Conservation (phyloP, 1,284 basidiomycete species). For the Anthracocystis walkeri region DNA sequence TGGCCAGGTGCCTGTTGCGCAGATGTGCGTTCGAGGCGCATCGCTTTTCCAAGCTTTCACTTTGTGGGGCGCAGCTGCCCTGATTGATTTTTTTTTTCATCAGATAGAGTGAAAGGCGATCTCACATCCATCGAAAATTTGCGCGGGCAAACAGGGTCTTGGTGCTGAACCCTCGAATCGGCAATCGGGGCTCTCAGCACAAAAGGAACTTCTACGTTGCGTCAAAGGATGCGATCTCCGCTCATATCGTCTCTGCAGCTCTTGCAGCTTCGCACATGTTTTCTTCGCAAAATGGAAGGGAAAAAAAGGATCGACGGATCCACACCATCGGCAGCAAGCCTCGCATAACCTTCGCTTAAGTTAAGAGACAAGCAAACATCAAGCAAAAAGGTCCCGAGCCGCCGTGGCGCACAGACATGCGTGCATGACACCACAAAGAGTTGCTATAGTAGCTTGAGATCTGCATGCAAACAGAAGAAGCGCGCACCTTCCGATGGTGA, state of each 20-base stretch:
- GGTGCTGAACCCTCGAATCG: conserved; percentile 3
- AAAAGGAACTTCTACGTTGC: conserved; percentile 39
- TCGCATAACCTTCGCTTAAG: conserved; percentile 4
- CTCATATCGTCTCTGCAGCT: background rate
- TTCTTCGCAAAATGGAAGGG: background rate
- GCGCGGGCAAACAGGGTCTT: background rate
- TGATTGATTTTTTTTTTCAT: background rate
- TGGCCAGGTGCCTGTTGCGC: conserved; percentile 5
- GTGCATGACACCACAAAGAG: background rate
- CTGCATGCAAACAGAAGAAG: background rate
- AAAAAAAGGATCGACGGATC: conserved; percentile 10
- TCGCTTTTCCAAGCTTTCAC: too few species aligned
- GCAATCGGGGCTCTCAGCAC: background rate
- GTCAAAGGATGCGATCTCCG: conserved; percentile 12
- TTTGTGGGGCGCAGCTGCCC: background rate
- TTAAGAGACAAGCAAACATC: background rate
- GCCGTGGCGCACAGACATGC: conserved; percentile 6
- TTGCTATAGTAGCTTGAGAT: background rate
- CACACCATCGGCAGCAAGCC: conserved; percentile 5
- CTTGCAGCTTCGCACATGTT: conserved; percentile 1
- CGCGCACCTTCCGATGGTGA: background rate
- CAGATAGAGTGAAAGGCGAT: background rate
- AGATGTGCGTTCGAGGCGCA: conserved; percentile 1
- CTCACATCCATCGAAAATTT: background rate
- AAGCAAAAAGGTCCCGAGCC: background rate